A percentile compares a stretch with the other conserved stretches of the same genome.
Conservation (phyloP, 129 eudicot species). For the Chrysanthemum lavandulifolium region DNA sequence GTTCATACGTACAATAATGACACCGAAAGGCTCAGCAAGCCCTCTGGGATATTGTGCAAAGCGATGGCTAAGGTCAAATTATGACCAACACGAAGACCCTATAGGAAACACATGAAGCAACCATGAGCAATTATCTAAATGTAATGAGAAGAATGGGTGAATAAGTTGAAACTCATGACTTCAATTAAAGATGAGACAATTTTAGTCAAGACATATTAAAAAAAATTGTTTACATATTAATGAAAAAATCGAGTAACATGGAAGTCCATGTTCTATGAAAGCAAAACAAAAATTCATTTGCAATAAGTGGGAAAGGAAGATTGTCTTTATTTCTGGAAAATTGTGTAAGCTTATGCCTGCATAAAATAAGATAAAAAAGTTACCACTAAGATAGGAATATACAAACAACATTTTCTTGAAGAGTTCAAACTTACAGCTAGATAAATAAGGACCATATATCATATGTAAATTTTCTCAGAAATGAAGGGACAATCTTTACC, state of each 20-base stretch:
- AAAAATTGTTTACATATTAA: neutral
- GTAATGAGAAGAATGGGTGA: constrained; percentile 1
- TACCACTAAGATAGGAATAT: neutral
- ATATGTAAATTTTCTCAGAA: neutral
- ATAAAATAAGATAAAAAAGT: constrained; percentile 18
- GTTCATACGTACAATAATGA: constrained; percentile 81
- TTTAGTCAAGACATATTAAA: neutral
- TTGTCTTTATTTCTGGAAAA: constrained; percentile 98
- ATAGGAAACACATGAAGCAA: constrained; percentile 24
- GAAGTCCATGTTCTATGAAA: neutral
- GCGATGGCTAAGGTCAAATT: constrained; percentile 96
- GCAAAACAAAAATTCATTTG: neutral
- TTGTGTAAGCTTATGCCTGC: constrained; percentile 96
- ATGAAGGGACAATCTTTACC: constrained; percentile 41
- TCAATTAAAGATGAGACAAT: neutral
- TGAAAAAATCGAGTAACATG: neutral
- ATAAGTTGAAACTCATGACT: constrained; percentile 2
- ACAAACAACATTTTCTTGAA: neutral
- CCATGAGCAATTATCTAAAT: constrained; percentile 10
- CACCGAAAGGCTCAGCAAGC: constrained; percentile 95
- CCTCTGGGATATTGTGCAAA: constrained; percentile 99
- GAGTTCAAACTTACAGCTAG: neutral
- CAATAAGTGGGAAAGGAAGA: constrained; percentile 48
- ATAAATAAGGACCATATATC: neutral
- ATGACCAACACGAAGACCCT: constrained; percentile 98